phyloP scores from a whole-genome alignment of 305 asterid species.

The Lippia alba region DNA sequence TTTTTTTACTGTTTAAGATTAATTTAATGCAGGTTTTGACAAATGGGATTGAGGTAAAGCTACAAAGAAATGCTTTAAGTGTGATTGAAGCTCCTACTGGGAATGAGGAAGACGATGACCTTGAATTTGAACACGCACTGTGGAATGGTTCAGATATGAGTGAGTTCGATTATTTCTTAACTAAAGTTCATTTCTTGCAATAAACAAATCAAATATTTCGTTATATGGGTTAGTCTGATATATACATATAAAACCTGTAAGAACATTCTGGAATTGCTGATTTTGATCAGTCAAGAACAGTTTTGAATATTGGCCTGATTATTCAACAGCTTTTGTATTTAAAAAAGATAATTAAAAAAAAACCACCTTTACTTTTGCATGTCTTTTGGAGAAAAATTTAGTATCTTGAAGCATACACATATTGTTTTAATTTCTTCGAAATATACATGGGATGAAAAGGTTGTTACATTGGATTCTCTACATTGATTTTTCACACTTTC shows the following conservation, averaged over 20 bases:
- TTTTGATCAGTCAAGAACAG: not conserved
- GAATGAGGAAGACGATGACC: conserved; percentile 80
- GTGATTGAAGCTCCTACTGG: conserved; percentile 95
- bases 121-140: conserved; percentile 70
- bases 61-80: conserved; percentile 90
- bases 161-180: conserved; percentile 27
- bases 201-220: not conserved
- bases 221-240: too few relatives aligned
- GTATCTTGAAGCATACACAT: not conserved
- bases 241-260: not conserved
- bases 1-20: not conserved
- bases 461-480: conserved; percentile 39
- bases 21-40: conserved; percentile 71
- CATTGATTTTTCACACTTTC: conserved; percentile 1
- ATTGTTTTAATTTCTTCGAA: not conserved
- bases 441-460: conserved; percentile 15
- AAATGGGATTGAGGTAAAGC: conserved; percentile 90
- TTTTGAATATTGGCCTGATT: not conserved
- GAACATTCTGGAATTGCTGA: conserved; percentile 7
- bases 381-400: not conserved
- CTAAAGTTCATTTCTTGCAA: too few relatives aligned
- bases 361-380: not conserved
- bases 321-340: not conserved
- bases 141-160: conserved; percentile 77
- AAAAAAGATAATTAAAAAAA: not conserved